phyloP scores from a whole-genome alignment of 345 rosid genomes.

The Ailanthus altissimus region DNA sequence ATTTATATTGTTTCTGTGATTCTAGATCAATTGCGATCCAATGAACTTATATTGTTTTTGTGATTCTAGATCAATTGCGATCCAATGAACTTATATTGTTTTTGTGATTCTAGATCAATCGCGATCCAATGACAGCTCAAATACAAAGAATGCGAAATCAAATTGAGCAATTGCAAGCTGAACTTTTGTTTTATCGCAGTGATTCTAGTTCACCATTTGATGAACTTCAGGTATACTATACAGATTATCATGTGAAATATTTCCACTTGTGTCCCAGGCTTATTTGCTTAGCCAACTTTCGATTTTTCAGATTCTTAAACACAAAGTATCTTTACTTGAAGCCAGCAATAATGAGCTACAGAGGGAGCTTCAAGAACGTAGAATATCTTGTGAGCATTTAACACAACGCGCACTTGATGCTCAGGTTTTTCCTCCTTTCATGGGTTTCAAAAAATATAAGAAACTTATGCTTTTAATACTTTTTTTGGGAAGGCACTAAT shows the following conservation, averaged over 20 bases:
- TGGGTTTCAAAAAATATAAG: not conserved
- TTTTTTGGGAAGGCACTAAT: not conserved
- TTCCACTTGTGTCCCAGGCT: not conserved
- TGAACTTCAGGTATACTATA: slow-evolving; percentile 71
- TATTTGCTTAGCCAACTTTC: slow-evolving; percentile 21
- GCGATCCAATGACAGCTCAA: slow-evolving; percentile 83
- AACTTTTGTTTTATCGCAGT: slow-evolving; percentile 78
- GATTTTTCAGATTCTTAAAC: slow-evolving; percentile 70
- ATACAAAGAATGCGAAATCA: slow-evolving; percentile 88
- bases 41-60: not conserved
- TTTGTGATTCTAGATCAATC: slow-evolving; percentile 59
- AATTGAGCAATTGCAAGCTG: slow-evolving; percentile 92
- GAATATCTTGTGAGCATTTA: slow-evolving; percentile 67
- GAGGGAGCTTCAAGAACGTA: slow-evolving; percentile 74
- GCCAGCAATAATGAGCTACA: slow-evolving; percentile 77
- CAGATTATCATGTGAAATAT: not conserved
- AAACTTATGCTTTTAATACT: not conserved
- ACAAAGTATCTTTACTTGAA: slow-evolving; percentile 81
- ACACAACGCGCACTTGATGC: slow-evolving; percentile 76
- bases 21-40: not conserved
- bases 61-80: slow-evolving; percentile 77
- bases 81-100: not conserved
- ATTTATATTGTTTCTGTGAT: too few species aligned
- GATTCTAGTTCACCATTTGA: slow-evolving; percentile 67
- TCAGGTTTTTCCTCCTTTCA: slow-evolving; percentile 54